Percentiles rank a stretch among this genome's conserved stretches.
These are phyloP conservation scores for Lentinula aciculospora DNA, from an alignment of 768 basidiomycete genomes.

Conservation along the genomic window DNA sequence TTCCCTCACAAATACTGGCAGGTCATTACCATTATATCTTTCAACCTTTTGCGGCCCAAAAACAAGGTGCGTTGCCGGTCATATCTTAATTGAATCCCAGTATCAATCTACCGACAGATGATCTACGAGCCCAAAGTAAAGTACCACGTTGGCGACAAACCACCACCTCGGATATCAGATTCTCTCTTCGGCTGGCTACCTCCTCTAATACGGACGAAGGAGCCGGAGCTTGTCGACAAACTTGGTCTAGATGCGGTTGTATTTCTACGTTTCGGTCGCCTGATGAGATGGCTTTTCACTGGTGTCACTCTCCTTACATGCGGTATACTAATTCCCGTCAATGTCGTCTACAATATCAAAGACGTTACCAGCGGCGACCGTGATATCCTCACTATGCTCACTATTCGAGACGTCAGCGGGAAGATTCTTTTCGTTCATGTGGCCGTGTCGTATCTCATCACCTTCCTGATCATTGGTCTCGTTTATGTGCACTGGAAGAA, in stretches of 20 bases:
- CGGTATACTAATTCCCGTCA: slow-evolving; percentile 78
- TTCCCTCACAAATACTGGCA: slow-evolving; percentile 21
- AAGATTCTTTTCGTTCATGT: slow-evolving; percentile 80
- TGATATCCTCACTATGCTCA: slow-evolving; percentile 72
- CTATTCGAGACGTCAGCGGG: slow-evolving; percentile 78
- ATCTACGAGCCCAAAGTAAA: slow-evolving; percentile 94
- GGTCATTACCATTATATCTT: slow-evolving; percentile 64
- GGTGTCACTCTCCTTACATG: slow-evolving; percentile 60
- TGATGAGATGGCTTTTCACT: slow-evolving; percentile 72
- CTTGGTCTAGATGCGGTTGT: slow-evolving; percentile 91
- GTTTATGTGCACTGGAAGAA: slow-evolving; percentile 71
- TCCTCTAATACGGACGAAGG: slow-evolving; percentile 76
- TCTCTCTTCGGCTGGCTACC: slow-evolving; percentile 87
- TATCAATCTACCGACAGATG: slow-evolving; percentile 38
- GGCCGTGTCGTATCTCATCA: slow-evolving; percentile 77
- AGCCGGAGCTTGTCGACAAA: slow-evolving; percentile 85
- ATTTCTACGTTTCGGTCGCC: slow-evolving; percentile 86
- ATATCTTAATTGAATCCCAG: background rate
- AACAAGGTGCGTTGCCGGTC: slow-evolving; percentile 58
- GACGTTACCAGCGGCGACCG: slow-evolving; percentile 45
- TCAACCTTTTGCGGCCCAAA: slow-evolving; percentile 83
- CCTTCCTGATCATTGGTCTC: slow-evolving; percentile 62
- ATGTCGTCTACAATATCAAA: slow-evolving; percentile 76
- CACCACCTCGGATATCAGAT: slow-evolving; percentile 76
- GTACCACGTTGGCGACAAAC: slow-evolving; percentile 74